phyloP scores from a whole-genome alignment of 1,284 basidiomycete genomes.

The Melampsora americana region DNA sequence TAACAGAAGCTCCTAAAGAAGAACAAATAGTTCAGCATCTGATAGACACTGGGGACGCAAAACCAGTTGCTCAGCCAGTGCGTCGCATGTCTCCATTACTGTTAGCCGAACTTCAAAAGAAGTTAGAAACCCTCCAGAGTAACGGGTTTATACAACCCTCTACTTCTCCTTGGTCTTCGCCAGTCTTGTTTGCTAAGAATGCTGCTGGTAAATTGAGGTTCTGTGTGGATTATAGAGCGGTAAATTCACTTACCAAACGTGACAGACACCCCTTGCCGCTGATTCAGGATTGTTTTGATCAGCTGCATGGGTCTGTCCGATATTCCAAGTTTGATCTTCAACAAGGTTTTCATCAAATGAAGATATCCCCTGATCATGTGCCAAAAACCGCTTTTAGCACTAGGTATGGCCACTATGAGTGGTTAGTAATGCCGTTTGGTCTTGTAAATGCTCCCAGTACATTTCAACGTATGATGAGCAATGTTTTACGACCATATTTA shows the following conservation, averaged over 20 bases:
- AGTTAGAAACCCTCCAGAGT: neutral
- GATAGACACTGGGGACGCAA: neutral
- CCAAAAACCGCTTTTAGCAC: conserved; percentile 16
- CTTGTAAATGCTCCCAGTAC: conserved; percentile 14
- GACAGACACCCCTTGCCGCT: conserved; percentile 12
- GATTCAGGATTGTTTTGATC: conserved; percentile 25
- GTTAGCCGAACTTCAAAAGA: neutral
- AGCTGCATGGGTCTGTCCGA: neutral
- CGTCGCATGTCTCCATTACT: neutral
- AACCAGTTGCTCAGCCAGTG: neutral
- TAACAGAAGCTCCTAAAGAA: neutral
- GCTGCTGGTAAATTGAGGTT: conserved; percentile 4
- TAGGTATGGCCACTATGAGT: conserved; percentile 25
- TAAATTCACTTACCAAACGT: conserved; percentile 26
- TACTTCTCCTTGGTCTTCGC: conserved; percentile 13
- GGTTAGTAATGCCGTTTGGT: conserved; percentile 35
- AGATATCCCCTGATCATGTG: neutral
- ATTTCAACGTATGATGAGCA: conserved; percentile 24
- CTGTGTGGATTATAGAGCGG: conserved; percentile 2
- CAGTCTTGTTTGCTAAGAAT: neutral
- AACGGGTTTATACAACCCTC: conserved; percentile 22
- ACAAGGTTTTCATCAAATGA: conserved; percentile 17
- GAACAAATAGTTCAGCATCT: conserved; percentile 8
- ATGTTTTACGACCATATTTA: conserved; percentile 9
- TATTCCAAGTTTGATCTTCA: conserved; percentile 34